A percentile compares a stretch with the other conserved stretches of the same genome.
These are phyloP conservation scores for Teunomyces atbi DNA, from an alignment of 805 yeast genomes.

Conservation along the genomic window DNA sequence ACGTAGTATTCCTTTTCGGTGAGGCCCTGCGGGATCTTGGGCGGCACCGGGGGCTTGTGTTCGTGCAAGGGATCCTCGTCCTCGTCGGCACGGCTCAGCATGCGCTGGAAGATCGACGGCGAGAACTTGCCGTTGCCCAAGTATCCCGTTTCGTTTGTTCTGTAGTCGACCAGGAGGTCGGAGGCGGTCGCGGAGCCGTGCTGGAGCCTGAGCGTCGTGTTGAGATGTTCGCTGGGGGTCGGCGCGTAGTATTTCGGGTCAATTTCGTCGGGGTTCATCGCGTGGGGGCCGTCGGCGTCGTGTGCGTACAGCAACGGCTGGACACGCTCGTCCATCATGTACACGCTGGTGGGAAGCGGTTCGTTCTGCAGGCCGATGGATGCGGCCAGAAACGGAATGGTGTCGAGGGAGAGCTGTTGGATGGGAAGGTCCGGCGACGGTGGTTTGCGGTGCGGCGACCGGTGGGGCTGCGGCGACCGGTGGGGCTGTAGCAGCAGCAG, in stretches of 20 bases:
- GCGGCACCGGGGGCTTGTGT: constrained; percentile 42
- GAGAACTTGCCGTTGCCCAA: constrained; percentile 37
- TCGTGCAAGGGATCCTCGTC: constrained; percentile 5
- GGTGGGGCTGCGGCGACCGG: neutral
- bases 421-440: constrained; percentile 11
- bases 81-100: constrained; percentile 7
- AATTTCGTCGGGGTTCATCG: constrained; percentile 78
- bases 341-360: constrained; percentile 34
- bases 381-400: constrained; percentile 44
- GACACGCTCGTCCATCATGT: constrained; percentile 33
- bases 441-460: constrained; percentile 16
- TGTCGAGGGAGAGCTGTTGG: constrained; percentile 7
- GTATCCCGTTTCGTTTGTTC: constrained; percentile 38
- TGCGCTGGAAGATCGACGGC: constrained; percentile 14
- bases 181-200: constrained; percentile 16
- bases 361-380: constrained; percentile 34
- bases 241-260: constrained; percentile 67
- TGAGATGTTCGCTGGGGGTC: constrained; percentile 44
- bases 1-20: constrained; percentile 42
- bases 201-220: constrained; percentile 19
- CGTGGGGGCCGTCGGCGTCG: constrained; percentile 31
- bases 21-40: constrained; percentile 43
- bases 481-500: neutral
- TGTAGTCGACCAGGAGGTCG: constrained; percentile 24
- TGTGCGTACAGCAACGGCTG: constrained; percentile 22